Evolutionary conservation across 176 grass and related monocot genomes (phyloP), one percentile per base, ranked within the genome.

Genomic region (Miscanthus lutarioriparius): DNA sequence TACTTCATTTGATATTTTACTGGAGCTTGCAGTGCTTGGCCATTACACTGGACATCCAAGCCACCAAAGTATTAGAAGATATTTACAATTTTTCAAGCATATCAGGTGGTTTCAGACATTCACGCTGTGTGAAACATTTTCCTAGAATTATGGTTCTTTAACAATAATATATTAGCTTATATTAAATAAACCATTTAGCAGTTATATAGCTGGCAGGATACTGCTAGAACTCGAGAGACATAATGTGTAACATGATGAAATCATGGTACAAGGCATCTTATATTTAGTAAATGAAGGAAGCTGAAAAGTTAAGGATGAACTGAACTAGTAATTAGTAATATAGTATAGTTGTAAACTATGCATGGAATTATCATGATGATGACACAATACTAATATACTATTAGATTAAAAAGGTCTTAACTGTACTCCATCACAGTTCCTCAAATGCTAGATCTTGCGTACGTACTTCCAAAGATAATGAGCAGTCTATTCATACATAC

Each of bases 41-140:
- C 85, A 90, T 84, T 85, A 88, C 72, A 95, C 82, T 90, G 90
- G 88, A 95, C 80, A 95, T 95, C 79, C 84, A 95, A 95, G 82
- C 81, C 82, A 88, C 82, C 72, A 92, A 92, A 82, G 23, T 86
- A 91, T 90, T 88, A 90, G 82, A 78, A 48, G 82, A 88, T 70
- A 76, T 66, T 83, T 85, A 70, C 28, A 92, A 75, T 43, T 67
- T 62, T 51, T 87, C 64, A 86, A 71, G 70, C 11, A 88, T 72
- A 67, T 85, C 78, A 88, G 63, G 86, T 53, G 26, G 56, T 75
- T 61, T 84, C 78, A 58, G 38, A 66, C 28, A 44, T 82, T 48
- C 22, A 40, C 7, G 23, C 3, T 51, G 27, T 56, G 45, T 37
- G 65, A 51, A 75, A 69, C 54, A 56, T 65, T 19, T 64, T 87